These are phyloP conservation scores for Pythium brachiatum DNA, from an alignment of 352 stramenopile genomes.

Conservation along the genomic window DNA sequence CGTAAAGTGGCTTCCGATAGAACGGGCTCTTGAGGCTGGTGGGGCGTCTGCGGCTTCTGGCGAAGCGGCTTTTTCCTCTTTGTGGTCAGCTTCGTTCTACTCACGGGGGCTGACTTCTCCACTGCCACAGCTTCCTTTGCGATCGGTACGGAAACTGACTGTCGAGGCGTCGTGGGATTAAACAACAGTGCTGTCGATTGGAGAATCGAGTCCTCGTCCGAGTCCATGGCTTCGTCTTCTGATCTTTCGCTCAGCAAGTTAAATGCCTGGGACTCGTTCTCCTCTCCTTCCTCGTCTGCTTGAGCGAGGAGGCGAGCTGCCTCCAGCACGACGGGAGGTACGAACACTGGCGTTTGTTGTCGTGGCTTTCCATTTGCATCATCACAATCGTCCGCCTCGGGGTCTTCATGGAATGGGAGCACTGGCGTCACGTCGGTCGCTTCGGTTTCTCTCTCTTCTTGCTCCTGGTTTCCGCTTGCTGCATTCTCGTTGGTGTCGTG, in stretches of 20 bases:
- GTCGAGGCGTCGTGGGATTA: not conserved
- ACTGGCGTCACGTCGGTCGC: not conserved
- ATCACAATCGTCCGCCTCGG: not conserved
- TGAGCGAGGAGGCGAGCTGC: not conserved
- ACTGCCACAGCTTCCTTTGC: too few relatives aligned
- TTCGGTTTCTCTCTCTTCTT: not conserved
- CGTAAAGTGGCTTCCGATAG: conserved; percentile 18
- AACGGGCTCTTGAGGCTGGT: not conserved
- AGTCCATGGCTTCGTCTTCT: not conserved
- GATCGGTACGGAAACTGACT: too few relatives aligned
- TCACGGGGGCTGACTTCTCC: not conserved
- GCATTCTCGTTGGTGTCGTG: not conserved
- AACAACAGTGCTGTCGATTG: not conserved
- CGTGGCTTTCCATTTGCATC: too few relatives aligned
- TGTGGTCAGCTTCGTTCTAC: not conserved
- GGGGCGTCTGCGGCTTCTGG: not conserved
- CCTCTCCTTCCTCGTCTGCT: not conserved
- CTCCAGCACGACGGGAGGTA: not conserved
- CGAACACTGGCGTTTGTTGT: not conserved
- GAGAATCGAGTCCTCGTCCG: not conserved
- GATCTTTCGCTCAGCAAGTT: not conserved
- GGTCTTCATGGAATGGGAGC: not conserved
- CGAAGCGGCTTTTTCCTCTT: not conserved
- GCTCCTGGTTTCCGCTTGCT: not conserved
- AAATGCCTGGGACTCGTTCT: not conserved